phyloP scores from a whole-genome alignment of 2,329 filamentous ascomycete species.

The Juglanconis juglandina region DNA sequence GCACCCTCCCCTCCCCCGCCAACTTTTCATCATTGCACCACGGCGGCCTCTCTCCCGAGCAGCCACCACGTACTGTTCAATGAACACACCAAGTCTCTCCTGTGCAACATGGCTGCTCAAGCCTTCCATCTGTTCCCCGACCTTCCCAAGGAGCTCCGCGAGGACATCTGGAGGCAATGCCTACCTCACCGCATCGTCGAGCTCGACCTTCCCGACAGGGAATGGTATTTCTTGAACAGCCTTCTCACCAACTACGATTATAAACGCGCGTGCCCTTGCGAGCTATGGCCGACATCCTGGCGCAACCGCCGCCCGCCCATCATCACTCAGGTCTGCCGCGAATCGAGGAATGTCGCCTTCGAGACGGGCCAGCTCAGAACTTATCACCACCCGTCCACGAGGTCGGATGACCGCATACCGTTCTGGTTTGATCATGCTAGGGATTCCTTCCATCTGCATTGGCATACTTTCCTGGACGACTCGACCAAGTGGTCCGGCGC shows the following conservation, averaged over 20 bases:
- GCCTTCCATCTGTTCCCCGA: not conserved
- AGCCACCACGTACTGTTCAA: not conserved
- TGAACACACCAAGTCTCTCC: not conserved
- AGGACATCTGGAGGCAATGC: not conserved
- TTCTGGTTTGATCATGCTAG: not conserved
- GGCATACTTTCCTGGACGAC: not conserved
- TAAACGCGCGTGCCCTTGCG: not conserved
- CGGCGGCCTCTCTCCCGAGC: not conserved
- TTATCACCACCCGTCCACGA: too few species aligned
- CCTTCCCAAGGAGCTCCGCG: not conserved
- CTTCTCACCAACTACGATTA: too few species aligned
- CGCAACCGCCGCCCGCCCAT: not conserved
- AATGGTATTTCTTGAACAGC: not conserved
- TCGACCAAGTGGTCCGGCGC: too few species aligned
- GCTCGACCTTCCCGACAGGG: not conserved
- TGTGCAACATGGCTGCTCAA: not conserved
- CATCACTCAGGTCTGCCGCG: constrained; percentile 2
- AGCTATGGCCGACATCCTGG: not conserved
- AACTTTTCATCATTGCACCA: too few species aligned
- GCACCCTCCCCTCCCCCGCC: too few species aligned
- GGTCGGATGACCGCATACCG: not conserved
- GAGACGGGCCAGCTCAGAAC: not conserved
- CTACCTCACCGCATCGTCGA: not conserved
- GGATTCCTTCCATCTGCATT: not conserved
- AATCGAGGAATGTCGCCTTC: not conserved